These are phyloP conservation scores for Fraxinus angustifolia DNA, from an alignment of 305 asterid species.

Conservation along the genomic window DNA sequence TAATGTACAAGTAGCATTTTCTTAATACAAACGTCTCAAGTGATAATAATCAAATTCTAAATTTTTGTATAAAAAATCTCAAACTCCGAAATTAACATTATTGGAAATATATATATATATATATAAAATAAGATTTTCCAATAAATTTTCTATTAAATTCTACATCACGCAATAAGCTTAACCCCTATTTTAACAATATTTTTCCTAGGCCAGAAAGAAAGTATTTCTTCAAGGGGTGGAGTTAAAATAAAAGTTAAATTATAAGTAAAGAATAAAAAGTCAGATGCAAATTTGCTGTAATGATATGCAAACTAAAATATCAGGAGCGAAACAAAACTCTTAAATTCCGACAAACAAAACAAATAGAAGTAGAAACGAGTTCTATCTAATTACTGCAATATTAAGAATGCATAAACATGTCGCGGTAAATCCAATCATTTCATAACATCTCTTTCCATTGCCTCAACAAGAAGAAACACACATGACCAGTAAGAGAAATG, in stretches of 20 bases:
- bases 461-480: constrained; percentile 9
- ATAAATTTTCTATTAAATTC: too few relatives aligned
- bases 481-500: constrained; percentile 19
- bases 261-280: neutral
- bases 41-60: too few relatives aligned
- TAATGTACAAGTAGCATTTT: too few relatives aligned
- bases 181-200: neutral
- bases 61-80: too few relatives aligned
- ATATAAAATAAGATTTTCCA: too few relatives aligned
- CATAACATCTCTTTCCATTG: constrained; percentile 26
- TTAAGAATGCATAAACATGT: neutral
- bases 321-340: neutral
- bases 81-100: too few relatives aligned
- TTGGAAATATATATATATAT: too few relatives aligned
- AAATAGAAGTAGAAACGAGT: neutral
- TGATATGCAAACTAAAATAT: neutral
- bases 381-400: neutral
- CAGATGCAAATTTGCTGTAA: too few relatives aligned
- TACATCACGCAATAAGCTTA: neutral
- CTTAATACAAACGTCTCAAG: too few relatives aligned
- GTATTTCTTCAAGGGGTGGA: neutral
- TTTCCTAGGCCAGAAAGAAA: neutral
- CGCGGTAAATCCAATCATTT: constrained; percentile 4
- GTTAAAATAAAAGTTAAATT: neutral
- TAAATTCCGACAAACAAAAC: constrained; percentile 3